These are phyloP conservation scores for Entomophthora muscae DNA, from an alignment of 371 early-diverging fungal genomes.

Conservation along the genomic window DNA sequence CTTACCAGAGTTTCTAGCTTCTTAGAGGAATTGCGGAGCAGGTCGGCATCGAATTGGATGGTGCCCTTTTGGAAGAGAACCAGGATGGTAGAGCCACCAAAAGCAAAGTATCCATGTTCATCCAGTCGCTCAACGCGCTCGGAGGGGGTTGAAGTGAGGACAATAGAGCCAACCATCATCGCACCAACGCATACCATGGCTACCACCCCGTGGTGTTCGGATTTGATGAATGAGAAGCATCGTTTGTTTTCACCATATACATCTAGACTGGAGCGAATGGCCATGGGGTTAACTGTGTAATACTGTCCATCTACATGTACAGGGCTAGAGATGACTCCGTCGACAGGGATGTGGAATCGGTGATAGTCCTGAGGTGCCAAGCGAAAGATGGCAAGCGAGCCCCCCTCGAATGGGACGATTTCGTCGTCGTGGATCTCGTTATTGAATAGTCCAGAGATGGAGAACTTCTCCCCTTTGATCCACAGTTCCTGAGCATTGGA, in stretches of 20 bases:
- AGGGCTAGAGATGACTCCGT: slow-evolving; percentile 40
- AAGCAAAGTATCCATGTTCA: slow-evolving; percentile 68
- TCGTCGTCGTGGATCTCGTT: slow-evolving; percentile 17
- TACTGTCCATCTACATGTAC: slow-evolving; percentile 46
- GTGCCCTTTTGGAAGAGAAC: slow-evolving; percentile 42
- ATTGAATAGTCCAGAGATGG: slow-evolving; percentile 25
- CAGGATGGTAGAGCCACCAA: slow-evolving; percentile 64
- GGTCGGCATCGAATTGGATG: slow-evolving; percentile 44
- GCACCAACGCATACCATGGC: slow-evolving; percentile 63
- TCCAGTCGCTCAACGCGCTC: slow-evolving; percentile 39
- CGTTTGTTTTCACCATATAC: slow-evolving; percentile 76
- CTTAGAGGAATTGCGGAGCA: slow-evolving; percentile 29
- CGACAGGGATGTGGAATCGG: slow-evolving; percentile 66
- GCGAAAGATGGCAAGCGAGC: slow-evolving; percentile 55
- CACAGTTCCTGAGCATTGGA: slow-evolving; percentile 53
- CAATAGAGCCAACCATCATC: slow-evolving; percentile 80
- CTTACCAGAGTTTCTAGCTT: slow-evolving; percentile 28
- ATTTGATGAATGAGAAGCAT: slow-evolving; percentile 43
- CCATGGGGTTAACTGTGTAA: slow-evolving; percentile 80
- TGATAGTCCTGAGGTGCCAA: slow-evolving; percentile 85
- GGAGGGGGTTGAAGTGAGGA: slow-evolving; percentile 35
- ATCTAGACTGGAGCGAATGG: slow-evolving; percentile 52
- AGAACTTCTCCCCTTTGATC: slow-evolving; percentile 75
- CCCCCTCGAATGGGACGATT: slow-evolving; percentile 28
- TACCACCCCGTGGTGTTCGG: slow-evolving; percentile 49